These are phyloP conservation scores for Colletotrichum acutatum DNA, from an alignment of 2,329 filamentous ascomycete species.

Conservation along the genomic window DNA sequence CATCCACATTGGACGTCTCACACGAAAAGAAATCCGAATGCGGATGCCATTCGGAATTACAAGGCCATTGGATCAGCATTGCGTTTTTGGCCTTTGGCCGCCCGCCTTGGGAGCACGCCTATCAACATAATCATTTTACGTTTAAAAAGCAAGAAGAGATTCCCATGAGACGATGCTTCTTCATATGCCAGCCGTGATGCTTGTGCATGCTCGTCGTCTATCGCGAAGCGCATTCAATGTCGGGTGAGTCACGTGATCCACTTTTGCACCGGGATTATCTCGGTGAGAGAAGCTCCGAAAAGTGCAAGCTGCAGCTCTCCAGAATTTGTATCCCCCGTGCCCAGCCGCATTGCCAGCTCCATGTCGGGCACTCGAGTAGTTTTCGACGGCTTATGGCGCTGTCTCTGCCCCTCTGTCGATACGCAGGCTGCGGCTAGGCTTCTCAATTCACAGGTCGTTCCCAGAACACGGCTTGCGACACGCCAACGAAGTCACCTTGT, in stretches of 20 bases:
- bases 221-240: neutral
- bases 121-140: slow-evolving; percentile 18
- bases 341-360: slow-evolving; percentile 13
- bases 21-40: neutral
- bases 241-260: slow-evolving; percentile 10
- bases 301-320: neutral
- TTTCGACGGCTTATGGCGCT: slow-evolving; percentile 72
- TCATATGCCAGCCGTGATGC: neutral
- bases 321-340: neutral
- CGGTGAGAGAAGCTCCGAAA: slow-evolving; percentile 13
- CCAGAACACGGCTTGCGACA: slow-evolving; percentile 19
- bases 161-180: neutral
- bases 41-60: neutral
- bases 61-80: neutral
- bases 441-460: slow-evolving; percentile 38
- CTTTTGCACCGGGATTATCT: neutral
- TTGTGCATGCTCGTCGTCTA: neutral
- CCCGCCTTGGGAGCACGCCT: neutral
- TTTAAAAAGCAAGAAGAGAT: slow-evolving; percentile 8
- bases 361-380: slow-evolving; percentile 53
- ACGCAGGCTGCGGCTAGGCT: slow-evolving; percentile 47
- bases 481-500: slow-evolving; percentile 10
- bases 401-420: slow-evolving; percentile 68
- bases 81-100: neutral
- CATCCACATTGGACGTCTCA: neutral